These are phyloP conservation scores for Metschnikowia sp. DNA, from an alignment of 805 yeast species.

Conservation along the genomic window DNA sequence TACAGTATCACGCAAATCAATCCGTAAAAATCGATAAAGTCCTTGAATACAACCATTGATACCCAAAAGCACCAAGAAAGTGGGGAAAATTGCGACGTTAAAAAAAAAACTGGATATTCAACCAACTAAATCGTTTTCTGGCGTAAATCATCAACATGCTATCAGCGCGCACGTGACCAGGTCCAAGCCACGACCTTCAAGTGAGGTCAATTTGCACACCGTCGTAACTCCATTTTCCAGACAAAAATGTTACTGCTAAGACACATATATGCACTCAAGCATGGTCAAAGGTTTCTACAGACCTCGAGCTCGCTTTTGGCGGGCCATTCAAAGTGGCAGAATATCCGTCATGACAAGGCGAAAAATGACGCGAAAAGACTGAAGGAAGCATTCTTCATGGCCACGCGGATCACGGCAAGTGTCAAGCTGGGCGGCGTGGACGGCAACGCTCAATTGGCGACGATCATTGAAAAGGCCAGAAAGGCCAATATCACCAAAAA, in stretches of 20 bases:
- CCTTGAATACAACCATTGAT: too few species aligned
- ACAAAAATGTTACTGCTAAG: neutral
- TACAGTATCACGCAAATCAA: too few species aligned
- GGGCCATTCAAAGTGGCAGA: slow-evolving; percentile 96
- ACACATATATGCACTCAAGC: neutral
- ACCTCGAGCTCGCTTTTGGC: slow-evolving; percentile 30
- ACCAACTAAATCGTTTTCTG: too few species aligned
- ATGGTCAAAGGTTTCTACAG: slow-evolving; percentile 13
- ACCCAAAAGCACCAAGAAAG: too few species aligned
- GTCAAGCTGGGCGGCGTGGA: slow-evolving; percentile 73
- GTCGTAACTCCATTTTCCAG: neutral
- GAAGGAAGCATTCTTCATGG: slow-evolving; percentile 63
- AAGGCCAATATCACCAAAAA: slow-evolving; percentile 75
- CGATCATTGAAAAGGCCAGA: slow-evolving; percentile 75
- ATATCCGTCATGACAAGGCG: slow-evolving; percentile 90
- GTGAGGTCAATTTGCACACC: neutral
- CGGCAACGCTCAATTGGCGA: slow-evolving; percentile 57
- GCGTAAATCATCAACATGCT: neutral
- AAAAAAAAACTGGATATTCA: too few species aligned
- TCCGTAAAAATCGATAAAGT: too few species aligned
- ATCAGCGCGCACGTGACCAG: neutral
- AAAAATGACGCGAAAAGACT: slow-evolving; percentile 82
- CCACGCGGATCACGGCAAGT: slow-evolving; percentile 71
- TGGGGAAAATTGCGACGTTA: too few species aligned
- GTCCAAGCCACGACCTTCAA: neutral